Conservation (phyloP, 768 basidiomycete genomes). For the Pisolithus albus region DNA sequence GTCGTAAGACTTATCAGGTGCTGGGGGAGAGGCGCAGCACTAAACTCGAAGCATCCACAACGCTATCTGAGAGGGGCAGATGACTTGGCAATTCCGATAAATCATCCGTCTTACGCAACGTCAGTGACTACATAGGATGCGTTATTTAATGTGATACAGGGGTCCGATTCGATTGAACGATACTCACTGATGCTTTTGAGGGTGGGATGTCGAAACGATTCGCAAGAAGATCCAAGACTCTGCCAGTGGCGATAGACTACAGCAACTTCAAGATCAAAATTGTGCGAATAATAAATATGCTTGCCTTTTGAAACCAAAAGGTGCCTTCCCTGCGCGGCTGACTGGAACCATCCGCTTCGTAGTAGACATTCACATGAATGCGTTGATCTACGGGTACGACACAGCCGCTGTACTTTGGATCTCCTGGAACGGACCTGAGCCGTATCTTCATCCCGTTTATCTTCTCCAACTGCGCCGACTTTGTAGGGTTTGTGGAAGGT, state of each 20-base stretch:
- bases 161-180: background rate
- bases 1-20: background rate
- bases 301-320: constrained; percentile 73
- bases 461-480: constrained; percentile 47
- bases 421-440: constrained; percentile 57
- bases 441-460: constrained; percentile 70
- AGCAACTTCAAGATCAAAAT: constrained; percentile 1
- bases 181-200: constrained; percentile 11
- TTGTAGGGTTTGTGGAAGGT: constrained; percentile 42
- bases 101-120: constrained; percentile 28
- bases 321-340: constrained; percentile 32
- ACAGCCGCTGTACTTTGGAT: constrained; percentile 48
- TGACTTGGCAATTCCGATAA: constrained; percentile 40
- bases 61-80: constrained; percentile 39
- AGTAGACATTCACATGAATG: constrained; percentile 46
- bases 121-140: constrained; percentile 35
- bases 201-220: constrained; percentile 13
- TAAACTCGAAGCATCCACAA: constrained; percentile 44
- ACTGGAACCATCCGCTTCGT: constrained; percentile 11
- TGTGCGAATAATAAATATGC: background rate
- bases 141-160: constrained; percentile 14
- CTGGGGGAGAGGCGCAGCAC: constrained; percentile 7
- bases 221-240: constrained; percentile 51
- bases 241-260: constrained; percentile 52
- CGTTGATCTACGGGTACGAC: constrained; percentile 48